Base-by-base conservation (phyloP, 2,329 filamentous ascomycete species). In the Chaetomium strumarium region DNA sequence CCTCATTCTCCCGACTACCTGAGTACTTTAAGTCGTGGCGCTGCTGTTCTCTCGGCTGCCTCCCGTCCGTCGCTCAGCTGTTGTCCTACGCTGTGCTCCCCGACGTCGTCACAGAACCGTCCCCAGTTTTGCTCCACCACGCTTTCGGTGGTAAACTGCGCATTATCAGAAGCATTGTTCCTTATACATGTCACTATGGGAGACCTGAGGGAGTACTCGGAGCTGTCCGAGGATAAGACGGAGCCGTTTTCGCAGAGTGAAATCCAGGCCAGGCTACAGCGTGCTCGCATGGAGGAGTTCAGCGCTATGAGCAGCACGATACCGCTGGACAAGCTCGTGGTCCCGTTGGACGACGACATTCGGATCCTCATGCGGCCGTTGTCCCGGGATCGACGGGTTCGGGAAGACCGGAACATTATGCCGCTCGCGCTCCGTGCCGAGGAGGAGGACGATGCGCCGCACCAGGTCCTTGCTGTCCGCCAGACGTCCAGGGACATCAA, bases 401-500 rank as follows among this genome's bases (percentile, higher is more conserved):
- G 77, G 40, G 59, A 60, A 63, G 75, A 80, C 45, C 38, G 29
- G 8, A 81, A 76, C 65, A 78, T 76, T 63, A 74, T 76, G 62
- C 81, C 78, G 76, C 67, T 82, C 14, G 76, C 75, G 14, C 68
- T 82, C 47, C 77, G 75, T 51, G 75, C 78, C 55, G 77, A 81
- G 62, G 73, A 75, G 16, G 64, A 75, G 38, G 72, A 76, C 52
- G 70, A 75, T 62, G 72, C 76, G n/a, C 72, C 74, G 56, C 75
- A 80, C 64, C 78, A 75, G 62, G 79, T 82, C 44, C 66, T 83
- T 24, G 79, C 79, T 34, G 79, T 83, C 62, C 80, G 78, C 59
- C 79, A 83, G 69, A 82, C 79, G 5, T 72, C 74, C 55, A 75
- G 75, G 61, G 78, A 82, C 64, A 80, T 81, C 71, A 81, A 80